Evolutionary conservation across 2,329 filamentous ascomycete genomes (phyloP).

Genomic region (Pseudogymnoascus sp.): DNA sequence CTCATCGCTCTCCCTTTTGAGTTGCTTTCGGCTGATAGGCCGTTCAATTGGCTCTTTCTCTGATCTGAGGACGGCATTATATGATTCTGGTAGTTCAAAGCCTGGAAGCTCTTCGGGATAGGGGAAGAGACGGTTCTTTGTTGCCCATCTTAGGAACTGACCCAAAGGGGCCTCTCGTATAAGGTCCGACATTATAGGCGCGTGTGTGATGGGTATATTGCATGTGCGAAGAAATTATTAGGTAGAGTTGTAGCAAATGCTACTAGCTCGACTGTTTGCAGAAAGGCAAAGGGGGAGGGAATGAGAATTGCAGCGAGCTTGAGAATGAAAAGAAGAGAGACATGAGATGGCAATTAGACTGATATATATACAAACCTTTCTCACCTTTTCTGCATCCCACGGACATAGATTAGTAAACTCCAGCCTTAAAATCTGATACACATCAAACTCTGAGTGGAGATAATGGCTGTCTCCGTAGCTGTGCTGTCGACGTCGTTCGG

Average conservation of each 20-base stretch:
- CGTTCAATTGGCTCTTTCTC: constrained; percentile 9
- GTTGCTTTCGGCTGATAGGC: neutral
- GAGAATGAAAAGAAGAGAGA: neutral
- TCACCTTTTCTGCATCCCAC: neutral
- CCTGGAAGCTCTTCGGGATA: constrained; percentile 51
- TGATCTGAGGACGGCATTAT: constrained; percentile 26
- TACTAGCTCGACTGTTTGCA: neutral
- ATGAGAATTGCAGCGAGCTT: constrained; percentile 1
- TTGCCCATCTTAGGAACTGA: constrained; percentile 47
- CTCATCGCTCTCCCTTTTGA: constrained; percentile 15
- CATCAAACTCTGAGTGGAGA: neutral
- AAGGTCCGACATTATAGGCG: constrained; percentile 20
- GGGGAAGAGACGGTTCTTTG: constrained; percentile 42
- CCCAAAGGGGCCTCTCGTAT: constrained; percentile 50
- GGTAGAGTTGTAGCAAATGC: neutral
- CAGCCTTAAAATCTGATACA: neutral
- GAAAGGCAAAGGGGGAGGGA: neutral
- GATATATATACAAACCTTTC: constrained; percentile 1
- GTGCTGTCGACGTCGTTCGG: neutral
- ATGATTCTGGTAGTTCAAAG: constrained; percentile 41
- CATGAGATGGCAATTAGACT: neutral
- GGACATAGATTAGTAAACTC: constrained; percentile 2
- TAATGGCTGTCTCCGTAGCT: neutral
- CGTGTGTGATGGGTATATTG: neutral
- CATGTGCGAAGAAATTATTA: neutral